Base-by-base conservation (phyloP, 306 rosid species). In the Vicia faba region DNA sequence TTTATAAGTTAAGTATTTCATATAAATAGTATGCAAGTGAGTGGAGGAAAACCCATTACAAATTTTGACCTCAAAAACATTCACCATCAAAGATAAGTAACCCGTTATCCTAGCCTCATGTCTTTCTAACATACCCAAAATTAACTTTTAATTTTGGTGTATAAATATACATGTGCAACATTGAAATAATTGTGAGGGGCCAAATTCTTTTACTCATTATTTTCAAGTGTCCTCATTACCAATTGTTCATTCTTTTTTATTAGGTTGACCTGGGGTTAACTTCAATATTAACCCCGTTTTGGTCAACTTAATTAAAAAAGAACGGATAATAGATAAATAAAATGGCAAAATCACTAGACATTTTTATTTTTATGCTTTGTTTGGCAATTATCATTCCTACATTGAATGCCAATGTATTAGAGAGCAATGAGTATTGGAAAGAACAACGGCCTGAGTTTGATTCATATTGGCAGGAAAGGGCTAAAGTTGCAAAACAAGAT, bases 391-490 rank as follows among this genome's bases (percentile, higher is more conserved):
- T 70, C 0, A 16, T 67, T 8, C 85, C 82, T 15, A 64, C 61
- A 10, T 63, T 82, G 7, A 33, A 68, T 20, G 87, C 80, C 19
- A 72, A 76, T 57, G 2, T 4, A 3, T 68, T 68, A 39, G 79
- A 80, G 45, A 7, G 0, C 0, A 54, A 62, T 0, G 46, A 40
- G 5, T 76, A 2, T 57, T 76, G 76, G 81, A 0, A 12, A 14
- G 16, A 7, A 0, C 64, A 40, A 13, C 0, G 0, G 0, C 11
- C 0, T 0, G 75, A 73, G 19, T 77, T 59, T 29, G 91, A 88
- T 61, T 11, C 48, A 3, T 91, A 88, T 76, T 88, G 97, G 97
- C 57, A 72, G 59, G 10, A 9, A n/a, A 78, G 82, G 45, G 85
- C 77, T 2, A 31, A 20, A 11, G 4, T 33, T 5, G 92, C 96